Conservation (phyloP, 176 grass and related monocot genomes). For the Oropetium thomaeum region DNA sequence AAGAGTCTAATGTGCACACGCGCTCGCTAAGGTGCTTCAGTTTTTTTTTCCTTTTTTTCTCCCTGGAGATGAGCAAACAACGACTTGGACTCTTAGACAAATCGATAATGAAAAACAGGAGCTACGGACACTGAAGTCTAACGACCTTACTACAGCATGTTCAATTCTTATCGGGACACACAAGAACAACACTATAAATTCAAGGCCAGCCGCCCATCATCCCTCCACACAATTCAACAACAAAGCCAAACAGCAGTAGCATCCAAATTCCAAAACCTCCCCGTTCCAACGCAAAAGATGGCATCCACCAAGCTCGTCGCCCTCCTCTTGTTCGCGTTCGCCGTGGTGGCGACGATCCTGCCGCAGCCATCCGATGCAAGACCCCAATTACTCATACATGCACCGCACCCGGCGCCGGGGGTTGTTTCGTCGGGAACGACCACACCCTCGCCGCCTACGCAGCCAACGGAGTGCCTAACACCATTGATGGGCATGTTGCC, state of each 20-base stretch:
- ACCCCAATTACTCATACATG: no score
- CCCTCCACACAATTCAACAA: background rate
- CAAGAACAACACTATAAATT: background rate
- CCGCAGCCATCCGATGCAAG: background rate
- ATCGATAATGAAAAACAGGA: no score
- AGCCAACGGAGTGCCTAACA: constrained; percentile 12
- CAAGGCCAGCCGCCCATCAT: background rate
- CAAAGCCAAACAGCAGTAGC: background rate
- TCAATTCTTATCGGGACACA: background rate
- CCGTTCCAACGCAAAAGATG: background rate
- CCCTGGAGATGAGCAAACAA: no score
- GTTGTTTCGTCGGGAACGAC: no score
- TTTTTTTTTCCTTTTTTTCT: no score
- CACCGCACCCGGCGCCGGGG: no score
- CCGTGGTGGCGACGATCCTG: background rate
- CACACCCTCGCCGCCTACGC: no score
- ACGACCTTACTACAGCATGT: no score
- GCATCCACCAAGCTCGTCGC: background rate
- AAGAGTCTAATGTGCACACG: no score
- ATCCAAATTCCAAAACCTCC: background rate
- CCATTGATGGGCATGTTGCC: constrained; percentile 7
- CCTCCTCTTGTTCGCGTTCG: background rate
- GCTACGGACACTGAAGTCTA: no score
- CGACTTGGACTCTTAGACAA: no score
- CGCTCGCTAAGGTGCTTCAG: no score